Evolutionary conservation across 306 rosid genomes (phyloP), one percentile per base, ranked within the genome.

Genomic region (Erythrophleum fordii): DNA sequence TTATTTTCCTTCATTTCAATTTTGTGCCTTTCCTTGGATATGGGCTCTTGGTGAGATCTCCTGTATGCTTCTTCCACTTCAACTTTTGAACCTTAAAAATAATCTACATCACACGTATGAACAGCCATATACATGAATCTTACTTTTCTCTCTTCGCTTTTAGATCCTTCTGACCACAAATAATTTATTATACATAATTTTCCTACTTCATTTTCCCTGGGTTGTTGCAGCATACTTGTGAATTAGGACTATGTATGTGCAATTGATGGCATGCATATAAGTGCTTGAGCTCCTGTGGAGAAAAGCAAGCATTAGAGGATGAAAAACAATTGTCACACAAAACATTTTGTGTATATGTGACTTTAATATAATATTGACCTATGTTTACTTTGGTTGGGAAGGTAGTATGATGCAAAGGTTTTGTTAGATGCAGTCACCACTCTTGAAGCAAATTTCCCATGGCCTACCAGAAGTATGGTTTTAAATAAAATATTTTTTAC

Each of bases 201-300:
- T 31, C 42, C 48, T 56, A 31, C 53, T 74, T 81, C 61, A 59
- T 66, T 56, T 74, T 74, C 49, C 46, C 72, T 74, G 52, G 37
- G 17, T 28, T 67, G 70, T n/a, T n/a, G 45, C 46, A 42, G 23
- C 39, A 60, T 75, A 58, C 26, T 51, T 34, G 45, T 60, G 56
- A n/a, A n/a, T n/a, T n/a, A n/a, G n/a, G n/a, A n/a, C n/a, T n/a
- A n/a, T n/a, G n/a, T n/a, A n/a, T n/a, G n/a, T n/a, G n/a, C n/a
- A n/a, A n/a, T n/a, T n/a, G n/a, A 31, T 31, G 34, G 1, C 34
- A 31, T 4, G 4, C 4, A 31, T 1, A 31, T 31, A 31, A 31
- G 34, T 31, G 2, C 34, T 31, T 31, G 34, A 4, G 34, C 34
- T 31, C 1, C 4, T 31, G 34, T 4, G 1, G 4, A 31, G 34